phyloP scores from a whole-genome alignment of 495 filamentous ascomycete species.

The Penicillium roqueforti region DNA sequence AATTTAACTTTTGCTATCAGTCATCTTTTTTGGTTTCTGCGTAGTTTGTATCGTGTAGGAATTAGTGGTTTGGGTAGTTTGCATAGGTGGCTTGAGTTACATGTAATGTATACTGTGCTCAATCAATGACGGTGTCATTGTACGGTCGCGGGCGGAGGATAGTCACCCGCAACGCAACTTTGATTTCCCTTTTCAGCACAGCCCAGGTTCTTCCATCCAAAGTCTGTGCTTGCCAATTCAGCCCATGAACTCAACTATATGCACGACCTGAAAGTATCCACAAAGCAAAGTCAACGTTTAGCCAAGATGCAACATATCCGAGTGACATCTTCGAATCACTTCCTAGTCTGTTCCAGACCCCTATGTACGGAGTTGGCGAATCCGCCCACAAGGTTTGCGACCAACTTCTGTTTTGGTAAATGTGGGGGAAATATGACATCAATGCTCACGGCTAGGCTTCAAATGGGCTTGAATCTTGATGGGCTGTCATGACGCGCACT shows the following conservation, averaged over 20 bases:
- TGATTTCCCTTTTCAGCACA: conserved; percentile 1
- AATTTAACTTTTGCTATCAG: not conserved
- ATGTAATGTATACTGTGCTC: not conserved
- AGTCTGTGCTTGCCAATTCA: conserved; percentile 16
- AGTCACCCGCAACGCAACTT: not conserved
- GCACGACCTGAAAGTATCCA: conserved; percentile 13
- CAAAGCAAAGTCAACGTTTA: conserved; percentile 12
- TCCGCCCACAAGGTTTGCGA: conserved; percentile 5
- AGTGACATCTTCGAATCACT: conserved; percentile 12
- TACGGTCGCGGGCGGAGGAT: not conserved
- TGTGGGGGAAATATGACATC: conserved; percentile 18
- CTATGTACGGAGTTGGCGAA: conserved; percentile 11
- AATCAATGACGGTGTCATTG: not conserved
- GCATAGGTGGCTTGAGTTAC: too few relatives aligned
- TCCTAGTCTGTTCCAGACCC: conserved; percentile 23
- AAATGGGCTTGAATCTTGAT: conserved; percentile 4
- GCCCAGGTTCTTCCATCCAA: conserved; percentile 14
- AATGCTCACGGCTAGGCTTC: conserved; percentile 1
- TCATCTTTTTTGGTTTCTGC: not conserved
- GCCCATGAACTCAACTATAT: conserved; percentile 16
- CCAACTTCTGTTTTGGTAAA: conserved; percentile 24
- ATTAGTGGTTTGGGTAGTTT: not conserved
- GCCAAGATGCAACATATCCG: not conserved
- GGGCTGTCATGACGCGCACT: conserved; percentile 18
- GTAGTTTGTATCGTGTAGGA: not conserved